phyloP scores from a whole-genome alignment of 1,139 yeast species.

The Yamadazyma pseudoaaseri region DNA sequence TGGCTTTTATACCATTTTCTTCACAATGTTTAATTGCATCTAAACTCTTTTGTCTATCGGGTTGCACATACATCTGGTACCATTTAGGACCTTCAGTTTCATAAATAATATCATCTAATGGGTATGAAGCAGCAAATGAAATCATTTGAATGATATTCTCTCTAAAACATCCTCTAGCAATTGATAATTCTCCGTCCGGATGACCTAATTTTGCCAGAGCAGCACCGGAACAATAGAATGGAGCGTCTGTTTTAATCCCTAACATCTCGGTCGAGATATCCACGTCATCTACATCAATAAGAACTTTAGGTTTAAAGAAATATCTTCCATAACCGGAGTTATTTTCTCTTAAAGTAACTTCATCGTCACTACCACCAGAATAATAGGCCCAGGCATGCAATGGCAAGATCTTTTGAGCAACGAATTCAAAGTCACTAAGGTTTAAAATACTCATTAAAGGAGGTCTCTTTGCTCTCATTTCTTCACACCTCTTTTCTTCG shows the following conservation, averaged over 20 bases:
- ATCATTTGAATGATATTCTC: constrained; percentile 77
- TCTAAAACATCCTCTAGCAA: constrained; percentile 69
- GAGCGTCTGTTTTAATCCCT: constrained; percentile 41
- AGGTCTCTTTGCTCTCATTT: constrained; percentile 33
- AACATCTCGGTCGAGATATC: constrained; percentile 41
- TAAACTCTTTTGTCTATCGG: constrained; percentile 52
- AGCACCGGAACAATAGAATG: constrained; percentile 77
- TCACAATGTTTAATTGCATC: constrained; percentile 71
- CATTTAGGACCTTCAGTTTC: constrained; percentile 67
- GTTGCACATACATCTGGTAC: constrained; percentile 87
- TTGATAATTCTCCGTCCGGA: constrained; percentile 72
- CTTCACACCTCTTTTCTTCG: constrained; percentile 13
- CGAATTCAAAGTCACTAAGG: constrained; percentile 75
- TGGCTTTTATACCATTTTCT: constrained; percentile 69
- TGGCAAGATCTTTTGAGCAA: constrained; percentile 71
- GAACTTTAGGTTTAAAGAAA: constrained; percentile 77
- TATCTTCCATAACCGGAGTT: constrained; percentile 84
- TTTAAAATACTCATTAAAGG: constrained; percentile 64
- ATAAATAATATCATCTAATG: constrained; percentile 69
- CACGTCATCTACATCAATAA: constrained; percentile 63
- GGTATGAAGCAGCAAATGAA: constrained; percentile 74
- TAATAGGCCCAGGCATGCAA: constrained; percentile 89
- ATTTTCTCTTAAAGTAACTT: constrained; percentile 82
- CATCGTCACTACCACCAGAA: constrained; percentile 91
- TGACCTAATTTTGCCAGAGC: constrained; percentile 82